Evolutionary conservation across 2,329 filamentous ascomycete species (phyloP).

Genomic region (Fusarium proliferatum): DNA sequence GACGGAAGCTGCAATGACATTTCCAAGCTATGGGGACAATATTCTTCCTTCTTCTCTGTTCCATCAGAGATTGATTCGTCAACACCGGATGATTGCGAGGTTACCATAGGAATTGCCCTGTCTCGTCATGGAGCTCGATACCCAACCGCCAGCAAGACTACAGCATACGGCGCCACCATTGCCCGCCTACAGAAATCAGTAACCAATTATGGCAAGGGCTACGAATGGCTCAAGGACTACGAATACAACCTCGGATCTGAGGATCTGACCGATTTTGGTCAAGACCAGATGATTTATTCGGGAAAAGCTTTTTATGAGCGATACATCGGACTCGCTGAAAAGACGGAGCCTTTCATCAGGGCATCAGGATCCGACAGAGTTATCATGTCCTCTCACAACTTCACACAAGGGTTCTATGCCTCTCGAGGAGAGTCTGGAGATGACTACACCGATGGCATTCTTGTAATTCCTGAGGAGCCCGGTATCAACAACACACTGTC

Average conservation of each 20-base stretch:
- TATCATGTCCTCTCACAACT: conserved; percentile 78
- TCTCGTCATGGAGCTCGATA: conserved; percentile 88
- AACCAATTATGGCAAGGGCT: conserved; percentile 69
- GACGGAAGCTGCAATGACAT: conserved; percentile 62
- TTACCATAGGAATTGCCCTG: conserved; percentile 84
- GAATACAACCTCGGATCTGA: conserved; percentile 77
- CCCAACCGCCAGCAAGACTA: conserved; percentile 77
- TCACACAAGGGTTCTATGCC: conserved; percentile 77
- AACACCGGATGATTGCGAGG: conserved; percentile 73
- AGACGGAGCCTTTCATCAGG: conserved; percentile 76
- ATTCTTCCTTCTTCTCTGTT: conserved; percentile 85
- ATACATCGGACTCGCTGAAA: conserved; percentile 71
- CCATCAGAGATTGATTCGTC: conserved; percentile 70
- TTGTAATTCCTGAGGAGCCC: conserved; percentile 75
- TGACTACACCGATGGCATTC: conserved; percentile 64
- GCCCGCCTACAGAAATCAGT: conserved; percentile 69
- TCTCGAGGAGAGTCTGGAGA: conserved; percentile 52
- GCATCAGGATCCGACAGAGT: conserved; percentile 77
- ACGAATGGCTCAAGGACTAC: conserved; percentile 78
- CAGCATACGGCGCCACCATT: conserved; percentile 72
- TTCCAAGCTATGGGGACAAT: conserved; percentile 83
- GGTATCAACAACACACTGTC: conserved; percentile 84
- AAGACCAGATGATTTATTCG: conserved; percentile 77
- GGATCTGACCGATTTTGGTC: conserved; percentile 73
- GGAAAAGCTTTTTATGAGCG: conserved; percentile 80